Conservation (phyloP, 352 stramenopile species). For the Phytophthora quininea region DNA sequence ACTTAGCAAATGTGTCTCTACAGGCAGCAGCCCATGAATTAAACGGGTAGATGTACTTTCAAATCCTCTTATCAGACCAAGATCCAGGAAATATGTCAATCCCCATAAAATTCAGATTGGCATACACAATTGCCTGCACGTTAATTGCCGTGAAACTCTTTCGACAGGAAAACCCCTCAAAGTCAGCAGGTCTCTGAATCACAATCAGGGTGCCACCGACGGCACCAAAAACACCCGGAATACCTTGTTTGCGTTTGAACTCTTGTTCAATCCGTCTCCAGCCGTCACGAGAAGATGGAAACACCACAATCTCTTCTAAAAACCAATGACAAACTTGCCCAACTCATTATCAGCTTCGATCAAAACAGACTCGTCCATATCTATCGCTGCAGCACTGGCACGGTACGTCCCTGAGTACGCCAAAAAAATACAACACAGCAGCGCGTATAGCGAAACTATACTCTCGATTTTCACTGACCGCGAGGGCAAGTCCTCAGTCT, state of each 20-base stretch:
- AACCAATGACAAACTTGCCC: neutral
- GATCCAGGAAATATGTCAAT: neutral
- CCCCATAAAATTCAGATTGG: neutral
- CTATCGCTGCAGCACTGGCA: neutral
- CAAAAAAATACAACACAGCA: neutral
- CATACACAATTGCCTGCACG: slow-evolving; percentile 3
- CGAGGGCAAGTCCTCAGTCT: too few relatives aligned
- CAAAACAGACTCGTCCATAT: neutral
- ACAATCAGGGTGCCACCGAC: slow-evolving; percentile 1
- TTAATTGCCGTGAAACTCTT: slow-evolving; percentile 9
- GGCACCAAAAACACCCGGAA: slow-evolving; percentile 8
- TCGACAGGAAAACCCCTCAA: slow-evolving; percentile 4
- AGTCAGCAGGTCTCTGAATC: slow-evolving; percentile 2
- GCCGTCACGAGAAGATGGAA: neutral
- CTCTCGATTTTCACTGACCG: neutral
- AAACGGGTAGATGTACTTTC: neutral
- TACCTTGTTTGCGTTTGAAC: neutral
- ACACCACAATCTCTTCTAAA: neutral
- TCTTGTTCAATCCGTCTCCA: neutral
- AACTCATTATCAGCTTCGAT: neutral
- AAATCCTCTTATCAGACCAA: neutral
- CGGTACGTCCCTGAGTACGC: neutral
- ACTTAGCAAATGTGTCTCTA: neutral
- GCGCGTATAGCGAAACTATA: neutral
- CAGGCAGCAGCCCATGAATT: neutral